Base-by-base conservation (phyloP, 75 land plant species). In the Cryptomeria japonica region DNA sequence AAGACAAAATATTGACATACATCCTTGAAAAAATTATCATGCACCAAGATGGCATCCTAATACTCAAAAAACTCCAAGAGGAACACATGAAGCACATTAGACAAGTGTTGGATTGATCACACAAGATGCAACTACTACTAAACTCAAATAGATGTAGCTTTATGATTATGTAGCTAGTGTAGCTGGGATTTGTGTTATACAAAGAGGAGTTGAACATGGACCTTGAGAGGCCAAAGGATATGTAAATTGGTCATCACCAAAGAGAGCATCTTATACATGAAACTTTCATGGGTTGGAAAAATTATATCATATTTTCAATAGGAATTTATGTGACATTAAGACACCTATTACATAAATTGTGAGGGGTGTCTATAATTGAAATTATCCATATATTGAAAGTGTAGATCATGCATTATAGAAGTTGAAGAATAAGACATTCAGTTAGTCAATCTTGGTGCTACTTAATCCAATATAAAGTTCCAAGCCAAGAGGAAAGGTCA, bases 201-300 rank as follows among this genome's bases (percentile, higher is more conserved):
- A 41, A 42, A 47, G 25, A 87, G 4, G 84, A 86, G 16, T 76
- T 80, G 9, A n/a, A 22, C 2, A 42, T 87, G 55, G 83, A 87
- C 18, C 79, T 0, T 6, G 36, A 32, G 14, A 86, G 37, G 87
- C 16, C 72, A 14, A 72, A 72, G 4, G 84, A 5, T 0, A 80
- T 79, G 51, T 58, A 5, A 51, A 87, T 0, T 87, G 84, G 49
- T 86, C 84, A 37, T 19, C 25, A 87, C 19, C 36, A 28, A 39
- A 46, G 16, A 79, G 46, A 41, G 11, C 34, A 15, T 28, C 28
- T 12, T 61, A 80, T 38, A 44, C 47, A n/a, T 41, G 39, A 80
- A 79, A 22, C 34, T 79, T 87, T 51, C 19, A 28, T 44, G 84
- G 88, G 0, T 22, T 87, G 0, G 3, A 11, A 32, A 46, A 15